Base-by-base conservation (phyloP, 179 eudicot genomes). In the Silene vulgaris region DNA sequence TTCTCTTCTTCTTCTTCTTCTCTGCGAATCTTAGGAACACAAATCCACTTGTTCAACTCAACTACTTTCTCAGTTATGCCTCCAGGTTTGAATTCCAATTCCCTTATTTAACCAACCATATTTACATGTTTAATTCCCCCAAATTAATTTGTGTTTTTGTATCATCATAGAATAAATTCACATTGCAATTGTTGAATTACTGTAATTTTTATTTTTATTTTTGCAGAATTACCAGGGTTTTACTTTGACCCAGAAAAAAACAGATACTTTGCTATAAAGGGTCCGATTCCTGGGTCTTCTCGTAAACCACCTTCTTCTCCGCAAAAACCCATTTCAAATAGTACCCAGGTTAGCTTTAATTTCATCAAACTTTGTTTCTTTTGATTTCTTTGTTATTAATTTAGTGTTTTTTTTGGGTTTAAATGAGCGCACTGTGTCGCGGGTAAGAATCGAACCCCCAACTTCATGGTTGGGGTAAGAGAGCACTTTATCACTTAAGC, bases 191-290 rank as follows among this genome's bases (percentile, higher is more conserved):
- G 11, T 62, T 76, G 5, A 37, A 37, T 37, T 37, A 37, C 45
- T 37, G 9, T 7, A 37, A 37, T 2, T 32, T 56, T 5, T 62
- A 57, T 13, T 59, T 40, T 3, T 48, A 23, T 74, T 40, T 8
- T 23, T 74, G 77, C 86, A 89, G 91, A 89, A 12, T 84, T 89
- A 66, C 91, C 93, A 9, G 93, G 91, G 60, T 88, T 89, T 68
- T 89, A 88, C 75, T 89, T 37, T 54, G 91, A 88, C 77, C 80
- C 86, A 17, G 87, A 85, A 77, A 89, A 84, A 82, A 89, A 89
- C 62, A 79, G 91, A 73, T 89, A 89, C 81, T 89, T 89, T 57
- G 86, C 91, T 7, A 48, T 81, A 11, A 89, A 85, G 79, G 89
- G 89, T 59, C 88, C 88, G 0, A 86, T 89, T 79, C 90, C 93